Evolutionary conservation across 1,284 basidiomycete genomes (phyloP), one percentile per base, ranked within the genome.

Genomic region (Cryptococcus jaspeensis): DNA sequence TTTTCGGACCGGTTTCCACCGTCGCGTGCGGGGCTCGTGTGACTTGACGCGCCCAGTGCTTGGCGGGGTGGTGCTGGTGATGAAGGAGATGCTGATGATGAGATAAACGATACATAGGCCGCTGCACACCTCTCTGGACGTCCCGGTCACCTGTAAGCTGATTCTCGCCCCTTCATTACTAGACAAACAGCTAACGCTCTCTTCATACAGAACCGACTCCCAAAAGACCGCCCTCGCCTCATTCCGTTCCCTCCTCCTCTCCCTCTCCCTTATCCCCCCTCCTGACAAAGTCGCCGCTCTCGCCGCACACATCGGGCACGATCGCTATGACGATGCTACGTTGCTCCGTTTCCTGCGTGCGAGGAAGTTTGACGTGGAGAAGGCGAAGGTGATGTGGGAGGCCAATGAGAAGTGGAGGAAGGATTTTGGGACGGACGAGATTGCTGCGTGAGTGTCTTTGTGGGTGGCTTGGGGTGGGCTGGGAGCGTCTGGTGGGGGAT

Each of bases 341-440:
- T 80, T 95, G 36, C 82, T 95, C 64, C 84, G 88, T 83, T 98
- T 97, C 80, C 81, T 98, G 60, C 85, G 95, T 38, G 95, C 95
- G 5, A 84, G 95, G 65, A 95, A 90, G 77, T 98, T 97, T 72
- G 92, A 98, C 79, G 75, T 96, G 4, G 73, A 78, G 43, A 87
- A 86, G 70, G 83, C 92, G 16, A 93, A 92, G 80, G 78, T 81
- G 67, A 98, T 98, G 95, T 80, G 97, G 67, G 72, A 87, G 57
- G 80, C 81, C 53, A 86, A 86, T 52, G 93, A 98, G 77, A 81
- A 92, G 66, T 99, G 95, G 95, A 84, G 95, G 74, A 87, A 86
- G 74, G 87, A 90, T 1, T 92, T 89, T 76, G 85, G 85, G 25
- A 88, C 96, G 44, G 93, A 97, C 59, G 89, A 94, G 54, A 83